These are phyloP conservation scores for Erysimum cheiranthoides DNA, from an alignment of 345 rosid genomes.

Conservation along the genomic window DNA sequence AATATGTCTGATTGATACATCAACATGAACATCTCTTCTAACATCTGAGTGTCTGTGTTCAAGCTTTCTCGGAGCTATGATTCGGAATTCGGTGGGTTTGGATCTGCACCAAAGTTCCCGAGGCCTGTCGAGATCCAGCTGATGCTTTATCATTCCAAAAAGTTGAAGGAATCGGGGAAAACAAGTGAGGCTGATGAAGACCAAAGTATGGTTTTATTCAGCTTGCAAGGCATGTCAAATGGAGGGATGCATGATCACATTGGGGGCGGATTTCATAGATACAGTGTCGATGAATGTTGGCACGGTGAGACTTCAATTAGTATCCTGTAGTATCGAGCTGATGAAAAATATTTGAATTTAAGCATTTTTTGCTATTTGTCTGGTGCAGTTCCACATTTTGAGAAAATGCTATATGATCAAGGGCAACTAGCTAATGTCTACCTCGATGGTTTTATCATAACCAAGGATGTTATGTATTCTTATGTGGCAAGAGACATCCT, in stretches of 20 bases:
- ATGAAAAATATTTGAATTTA: constrained; percentile 8
- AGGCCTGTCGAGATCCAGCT: constrained; percentile 94
- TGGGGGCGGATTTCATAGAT: constrained; percentile 97
- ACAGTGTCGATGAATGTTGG: constrained; percentile 96
- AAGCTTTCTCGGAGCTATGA: constrained; percentile 86
- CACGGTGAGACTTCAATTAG: constrained; percentile 66
- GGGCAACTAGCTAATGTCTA: constrained; percentile 84
- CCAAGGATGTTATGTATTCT: constrained; percentile 70
- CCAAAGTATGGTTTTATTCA: constrained; percentile 69
- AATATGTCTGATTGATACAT: not conserved
- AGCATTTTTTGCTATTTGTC: not conserved
- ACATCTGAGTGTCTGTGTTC: constrained; percentile 36
- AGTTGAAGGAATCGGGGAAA: constrained; percentile 65
- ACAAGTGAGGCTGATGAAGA: constrained; percentile 53
- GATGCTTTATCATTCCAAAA: constrained; percentile 81
- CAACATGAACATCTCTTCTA: constrained; percentile 9
- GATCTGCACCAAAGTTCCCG: constrained; percentile 96
- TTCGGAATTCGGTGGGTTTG: constrained; percentile 81
- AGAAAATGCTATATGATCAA: constrained; percentile 95
- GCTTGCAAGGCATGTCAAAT: constrained; percentile 85
- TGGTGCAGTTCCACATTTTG: constrained; percentile 95
- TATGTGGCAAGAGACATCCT: constrained; percentile 70
- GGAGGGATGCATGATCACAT: constrained; percentile 97
- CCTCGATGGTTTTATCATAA: constrained; percentile 77
- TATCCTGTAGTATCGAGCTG: not conserved